Percentiles rank a stretch among this genome's conserved stretches.
Evolutionary conservation across 2,329 filamentous ascomycete species (phyloP).

Genomic region (Cercospora zeina): DNA sequence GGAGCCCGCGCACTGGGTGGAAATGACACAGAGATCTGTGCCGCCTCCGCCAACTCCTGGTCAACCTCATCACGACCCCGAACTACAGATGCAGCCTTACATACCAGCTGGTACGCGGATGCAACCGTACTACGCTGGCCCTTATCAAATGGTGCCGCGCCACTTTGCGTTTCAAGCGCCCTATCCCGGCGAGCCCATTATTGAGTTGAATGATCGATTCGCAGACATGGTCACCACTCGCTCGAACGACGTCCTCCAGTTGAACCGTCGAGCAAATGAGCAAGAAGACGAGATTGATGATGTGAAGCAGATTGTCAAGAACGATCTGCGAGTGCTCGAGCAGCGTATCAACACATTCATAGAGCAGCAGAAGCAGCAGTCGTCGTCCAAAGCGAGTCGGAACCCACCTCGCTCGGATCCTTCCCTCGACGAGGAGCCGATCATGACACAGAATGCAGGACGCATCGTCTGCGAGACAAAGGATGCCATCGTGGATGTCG

Average conservation of each 20-base stretch:
- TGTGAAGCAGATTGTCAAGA: conserved; percentile 11
- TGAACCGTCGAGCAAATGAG: conserved; percentile 15
- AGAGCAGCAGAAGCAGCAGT: neutral
- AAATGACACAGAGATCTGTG: neutral
- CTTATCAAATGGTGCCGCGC: neutral
- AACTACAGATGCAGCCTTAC: neutral
- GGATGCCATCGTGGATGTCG: neutral
- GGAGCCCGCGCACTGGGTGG: neutral
- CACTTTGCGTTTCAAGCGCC: neutral
- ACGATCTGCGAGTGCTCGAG: conserved; percentile 24
- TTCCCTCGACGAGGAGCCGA: conserved; percentile 14
- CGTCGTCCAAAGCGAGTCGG: neutral
- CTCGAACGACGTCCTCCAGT: conserved; percentile 15
- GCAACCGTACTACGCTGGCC: neutral
- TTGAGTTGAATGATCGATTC: neutral
- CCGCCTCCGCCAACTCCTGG: neutral
- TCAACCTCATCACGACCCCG: neutral
- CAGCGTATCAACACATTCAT: neutral
- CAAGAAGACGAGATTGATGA: conserved; percentile 17
- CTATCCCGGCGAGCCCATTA: neutral
- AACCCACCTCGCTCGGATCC: neutral
- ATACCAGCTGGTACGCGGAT: neutral
- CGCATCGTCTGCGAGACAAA: conserved; percentile 11
- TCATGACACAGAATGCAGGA: conserved; percentile 8
- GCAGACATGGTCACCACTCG: neutral